Conservation (phyloP, 2,329 filamentous ascomycete species). For the Ceratocystis cubensis region DNA sequence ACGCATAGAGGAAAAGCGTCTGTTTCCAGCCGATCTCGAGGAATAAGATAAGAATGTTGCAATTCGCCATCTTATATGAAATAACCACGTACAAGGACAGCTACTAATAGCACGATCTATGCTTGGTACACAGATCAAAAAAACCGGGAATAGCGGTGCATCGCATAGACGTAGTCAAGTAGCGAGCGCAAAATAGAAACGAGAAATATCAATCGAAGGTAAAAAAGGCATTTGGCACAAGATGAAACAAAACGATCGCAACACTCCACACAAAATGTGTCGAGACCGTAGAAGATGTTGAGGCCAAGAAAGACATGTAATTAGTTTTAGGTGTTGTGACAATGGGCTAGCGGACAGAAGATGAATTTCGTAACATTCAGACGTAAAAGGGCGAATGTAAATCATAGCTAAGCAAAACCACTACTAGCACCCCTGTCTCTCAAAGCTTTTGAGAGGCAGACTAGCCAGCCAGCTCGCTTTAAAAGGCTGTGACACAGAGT, state of each 20-base stretch:
- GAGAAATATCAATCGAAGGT: neutral
- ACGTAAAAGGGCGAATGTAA: conserved; percentile 6
- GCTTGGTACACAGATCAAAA: neutral
- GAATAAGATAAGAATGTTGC: neutral
- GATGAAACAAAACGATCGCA: neutral
- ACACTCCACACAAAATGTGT: neutral
- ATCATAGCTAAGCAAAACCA: neutral
- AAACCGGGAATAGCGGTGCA: neutral
- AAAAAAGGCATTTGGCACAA: neutral
- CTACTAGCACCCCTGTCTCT: neutral
- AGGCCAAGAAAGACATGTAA: conserved; percentile 3
- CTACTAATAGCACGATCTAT: neutral
- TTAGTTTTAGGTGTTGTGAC: conserved; percentile 15
- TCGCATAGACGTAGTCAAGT: neutral
- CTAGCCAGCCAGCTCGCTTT: neutral
- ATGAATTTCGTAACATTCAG: conserved; percentile 6
- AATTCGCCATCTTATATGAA: neutral
- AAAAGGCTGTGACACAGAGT: neutral
- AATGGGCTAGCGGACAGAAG: conserved; percentile 7
- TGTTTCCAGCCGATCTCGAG: neutral
- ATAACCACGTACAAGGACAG: neutral
- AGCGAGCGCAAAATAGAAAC: neutral
- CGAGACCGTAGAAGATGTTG: neutral
- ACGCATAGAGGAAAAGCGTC: neutral
- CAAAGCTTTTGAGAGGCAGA: conserved; percentile 2